Base-by-base conservation (phyloP, 2,329 filamentous ascomycete species). In the Mariannaea sp. region DNA sequence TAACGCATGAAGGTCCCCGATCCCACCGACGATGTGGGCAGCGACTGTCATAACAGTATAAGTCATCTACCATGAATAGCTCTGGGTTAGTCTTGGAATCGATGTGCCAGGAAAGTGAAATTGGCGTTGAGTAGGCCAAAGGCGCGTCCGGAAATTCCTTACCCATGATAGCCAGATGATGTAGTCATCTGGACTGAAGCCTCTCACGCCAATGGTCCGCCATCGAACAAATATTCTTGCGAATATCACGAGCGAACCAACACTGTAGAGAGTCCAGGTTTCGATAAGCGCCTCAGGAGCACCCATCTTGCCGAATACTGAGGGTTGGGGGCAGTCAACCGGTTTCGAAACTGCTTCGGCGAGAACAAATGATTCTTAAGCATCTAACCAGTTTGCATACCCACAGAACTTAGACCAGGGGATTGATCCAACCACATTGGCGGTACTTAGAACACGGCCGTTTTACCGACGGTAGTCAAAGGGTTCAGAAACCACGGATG, bases 21-120 rank as follows among this genome's bases (percentile, higher is more conserved):
- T 17, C 5, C 52, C 55, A 20, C 55, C 55, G 14, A 55, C 51
- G 19, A 58, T 58, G 27, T 58, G 55, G 13, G 55, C 55, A 4
- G 55, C 55, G n/a, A 58, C 55, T 9, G 55, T 58, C 55, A 58
- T 58, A 33, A 55, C 35, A 1, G 55, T 58, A 20, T 58, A 58
- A 3, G 52, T 58, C 6, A 16, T 17, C 55, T 58, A 24, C 6
- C 13, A 6, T 27, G n/a, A n/a, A n/a, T n/a, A 3, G 32, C 32
- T 5, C 13, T 2, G 30, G 12, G 42, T 46, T 16, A 49, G 46
- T 22, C 9, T 7, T 22, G n/a, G 19, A 9, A 22, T 6, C 5
- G 5, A 27, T 5, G n/a, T 16, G 5, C n/a, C n/a, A n/a, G n/a
- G n/a, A n/a, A n/a, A n/a, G 13, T 32, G 5, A 12, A 20, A 35